Conservation (phyloP, 257 asterid genomes). For the Leonotis leonurus region DNA sequence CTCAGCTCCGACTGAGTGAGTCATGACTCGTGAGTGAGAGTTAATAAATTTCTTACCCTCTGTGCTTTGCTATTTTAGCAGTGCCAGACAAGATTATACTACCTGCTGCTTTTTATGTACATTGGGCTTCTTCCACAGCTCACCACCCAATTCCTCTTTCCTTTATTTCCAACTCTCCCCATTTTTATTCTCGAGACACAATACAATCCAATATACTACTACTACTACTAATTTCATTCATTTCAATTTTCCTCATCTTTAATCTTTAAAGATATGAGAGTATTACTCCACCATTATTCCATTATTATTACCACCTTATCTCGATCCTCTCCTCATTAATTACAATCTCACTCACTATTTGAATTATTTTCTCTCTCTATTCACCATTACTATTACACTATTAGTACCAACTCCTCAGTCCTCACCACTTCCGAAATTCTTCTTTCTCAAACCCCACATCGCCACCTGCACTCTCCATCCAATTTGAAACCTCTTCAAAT, state of each 20-base stretch:
- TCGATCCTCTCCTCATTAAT: constrained; percentile 36
- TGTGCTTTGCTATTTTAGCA: neutral
- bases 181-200: neutral
- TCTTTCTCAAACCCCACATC: constrained; percentile 17
- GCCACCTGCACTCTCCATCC: constrained; percentile 1
- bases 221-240: neutral
- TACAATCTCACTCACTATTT: constrained; percentile 12
- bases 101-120: constrained; percentile 26
- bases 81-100: constrained; percentile 17
- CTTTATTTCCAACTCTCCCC: neutral
- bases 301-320: constrained; percentile 31
- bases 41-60: too few species aligned
- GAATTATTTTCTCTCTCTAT: neutral
- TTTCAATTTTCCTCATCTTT: too few species aligned
- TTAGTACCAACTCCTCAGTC: too few species aligned
- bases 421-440: constrained; percentile 20
- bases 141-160: constrained; percentile 8
- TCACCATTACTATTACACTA: constrained; percentile 14
- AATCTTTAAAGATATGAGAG: too few species aligned
- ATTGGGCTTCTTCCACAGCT: neutral
- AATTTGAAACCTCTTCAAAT: constrained; percentile 38
- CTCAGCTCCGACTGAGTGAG: too few species aligned
- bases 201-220: too few species aligned
- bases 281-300: too few species aligned
- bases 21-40: too few species aligned